These are phyloP conservation scores for Aspergillus sp. DNA, from an alignment of 2,329 filamentous ascomycete genomes.

Conservation along the genomic window DNA sequence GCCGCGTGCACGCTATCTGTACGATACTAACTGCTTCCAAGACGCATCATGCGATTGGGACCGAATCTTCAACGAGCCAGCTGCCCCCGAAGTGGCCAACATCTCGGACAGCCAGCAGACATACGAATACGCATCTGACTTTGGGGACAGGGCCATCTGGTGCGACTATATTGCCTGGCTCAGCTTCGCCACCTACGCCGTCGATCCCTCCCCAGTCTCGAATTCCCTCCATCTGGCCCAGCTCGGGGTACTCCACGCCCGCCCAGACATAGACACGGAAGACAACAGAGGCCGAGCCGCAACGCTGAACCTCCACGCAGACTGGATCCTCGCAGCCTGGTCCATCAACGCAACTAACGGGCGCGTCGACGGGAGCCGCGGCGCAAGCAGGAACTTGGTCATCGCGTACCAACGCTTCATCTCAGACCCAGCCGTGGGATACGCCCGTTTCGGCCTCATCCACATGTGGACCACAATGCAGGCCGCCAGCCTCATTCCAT, in stretches of 20 bases:
- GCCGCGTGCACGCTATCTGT: neutral
- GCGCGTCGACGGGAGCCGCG: neutral
- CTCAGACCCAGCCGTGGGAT: neutral
- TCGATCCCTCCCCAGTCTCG: neutral
- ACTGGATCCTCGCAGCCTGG: neutral
- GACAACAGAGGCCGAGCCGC: neutral
- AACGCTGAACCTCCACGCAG: neutral
- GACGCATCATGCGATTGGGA: neutral
- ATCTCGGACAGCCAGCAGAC: neutral
- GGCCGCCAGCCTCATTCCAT: neutral
- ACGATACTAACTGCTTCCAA: neutral
- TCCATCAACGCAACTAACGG: neutral
- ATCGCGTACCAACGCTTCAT: neutral
- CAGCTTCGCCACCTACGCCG: neutral
- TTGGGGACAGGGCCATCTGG: neutral
- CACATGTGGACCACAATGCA: neutral
- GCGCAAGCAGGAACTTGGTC: neutral
- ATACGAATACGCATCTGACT: neutral
- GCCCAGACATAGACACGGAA: neutral
- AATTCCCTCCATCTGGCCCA: neutral
- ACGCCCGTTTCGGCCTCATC: neutral
- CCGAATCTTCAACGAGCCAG: neutral
- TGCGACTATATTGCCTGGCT: constrained; percentile 1
- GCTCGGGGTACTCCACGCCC: neutral
- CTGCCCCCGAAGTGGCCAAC: neutral